Conservation (phyloP, 441 rosid species). For the Hypseocharis bilobata region DNA sequence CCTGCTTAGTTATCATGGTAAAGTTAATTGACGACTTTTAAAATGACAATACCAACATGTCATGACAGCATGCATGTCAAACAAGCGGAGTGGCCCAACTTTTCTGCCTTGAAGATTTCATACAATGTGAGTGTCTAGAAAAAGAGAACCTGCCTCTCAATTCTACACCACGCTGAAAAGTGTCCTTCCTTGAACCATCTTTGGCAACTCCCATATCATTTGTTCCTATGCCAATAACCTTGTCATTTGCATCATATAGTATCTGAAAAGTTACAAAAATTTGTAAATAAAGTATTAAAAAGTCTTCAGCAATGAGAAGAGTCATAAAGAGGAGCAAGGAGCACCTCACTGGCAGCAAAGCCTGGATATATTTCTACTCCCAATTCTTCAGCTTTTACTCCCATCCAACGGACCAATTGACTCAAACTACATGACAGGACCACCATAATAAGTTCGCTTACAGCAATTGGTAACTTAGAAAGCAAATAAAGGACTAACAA, state of each 20-base stretch:
- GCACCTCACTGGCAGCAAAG: constrained; percentile 87
- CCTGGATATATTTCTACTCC: constrained; percentile 97
- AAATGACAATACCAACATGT: neutral
- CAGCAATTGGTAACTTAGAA: neutral
- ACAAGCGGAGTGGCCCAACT: neutral
- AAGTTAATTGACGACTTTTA: neutral
- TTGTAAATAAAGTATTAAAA: constrained; percentile 4
- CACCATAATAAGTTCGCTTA: constrained; percentile 9
- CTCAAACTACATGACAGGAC: constrained; percentile 52
- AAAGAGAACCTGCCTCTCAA: constrained; percentile 43
- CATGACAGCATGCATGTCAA: neutral
- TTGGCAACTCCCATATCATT: constrained; percentile 94
- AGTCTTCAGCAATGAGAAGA: neutral
- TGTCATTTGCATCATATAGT: constrained; percentile 49
- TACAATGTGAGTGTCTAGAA: neutral
- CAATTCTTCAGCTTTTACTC: constrained; percentile 80
- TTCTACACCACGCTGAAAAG: constrained; percentile 71
- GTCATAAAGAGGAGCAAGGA: constrained; percentile 15
- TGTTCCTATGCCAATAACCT: constrained; percentile 74
- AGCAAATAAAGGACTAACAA: neutral
- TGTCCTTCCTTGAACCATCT: constrained; percentile 79
- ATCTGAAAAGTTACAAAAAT: constrained; percentile 38
- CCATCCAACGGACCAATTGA: constrained; percentile 82
- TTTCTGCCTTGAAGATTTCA: neutral
- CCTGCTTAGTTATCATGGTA: neutral